Evolutionary conservation across 495 filamentous ascomycete species (phyloP).

Genomic region (Aspergillus sclerotiicarbonarius): DNA sequence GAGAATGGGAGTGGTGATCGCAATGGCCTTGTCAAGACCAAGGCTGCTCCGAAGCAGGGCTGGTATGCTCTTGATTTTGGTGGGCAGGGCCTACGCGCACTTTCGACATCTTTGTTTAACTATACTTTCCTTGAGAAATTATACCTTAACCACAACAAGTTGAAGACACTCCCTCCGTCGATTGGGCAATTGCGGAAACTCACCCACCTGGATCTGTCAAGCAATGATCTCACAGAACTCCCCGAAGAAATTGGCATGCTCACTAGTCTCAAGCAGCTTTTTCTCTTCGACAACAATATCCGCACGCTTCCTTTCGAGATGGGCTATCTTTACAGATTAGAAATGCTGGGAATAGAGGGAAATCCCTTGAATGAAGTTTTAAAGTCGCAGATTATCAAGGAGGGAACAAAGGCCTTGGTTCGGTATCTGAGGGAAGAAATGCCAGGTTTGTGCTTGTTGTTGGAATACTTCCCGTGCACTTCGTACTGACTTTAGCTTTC

Average conservation of each 20-base stretch:
- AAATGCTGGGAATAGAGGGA: slow-evolving; percentile 87
- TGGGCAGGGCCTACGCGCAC: slow-evolving; percentile 82
- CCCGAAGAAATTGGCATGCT: slow-evolving; percentile 96
- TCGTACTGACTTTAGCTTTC: slow-evolving; percentile 14
- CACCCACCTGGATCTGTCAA: slow-evolving; percentile 78
- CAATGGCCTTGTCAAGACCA: slow-evolving; percentile 55
- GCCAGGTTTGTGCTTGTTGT: slow-evolving; percentile 60
- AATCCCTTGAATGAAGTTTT: slow-evolving; percentile 75
- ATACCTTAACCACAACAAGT: slow-evolving; percentile 87
- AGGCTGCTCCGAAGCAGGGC: slow-evolving; percentile 66
- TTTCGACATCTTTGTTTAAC: slow-evolving; percentile 74
- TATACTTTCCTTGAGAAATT: slow-evolving; percentile 87
- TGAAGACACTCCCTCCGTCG: slow-evolving; percentile 68
- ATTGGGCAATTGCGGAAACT: slow-evolving; percentile 80
- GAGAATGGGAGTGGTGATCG: slow-evolving; percentile 61
- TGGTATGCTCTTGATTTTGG: slow-evolving; percentile 92
- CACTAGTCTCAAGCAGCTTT: slow-evolving; percentile 73
- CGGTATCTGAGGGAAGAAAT: slow-evolving; percentile 76
- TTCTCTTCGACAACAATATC: slow-evolving; percentile 87
- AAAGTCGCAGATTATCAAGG: slow-evolving; percentile 75
- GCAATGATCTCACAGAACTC: slow-evolving; percentile 78
- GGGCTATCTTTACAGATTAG: slow-evolving; percentile 79
- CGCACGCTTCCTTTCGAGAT: slow-evolving; percentile 78
- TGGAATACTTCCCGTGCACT: slow-evolving; percentile 6
- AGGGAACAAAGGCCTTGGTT: slow-evolving; percentile 83